These are phyloP conservation scores for Lentinula sp. DNA, from an alignment of 768 basidiomycete genomes.

Conservation along the genomic window DNA sequence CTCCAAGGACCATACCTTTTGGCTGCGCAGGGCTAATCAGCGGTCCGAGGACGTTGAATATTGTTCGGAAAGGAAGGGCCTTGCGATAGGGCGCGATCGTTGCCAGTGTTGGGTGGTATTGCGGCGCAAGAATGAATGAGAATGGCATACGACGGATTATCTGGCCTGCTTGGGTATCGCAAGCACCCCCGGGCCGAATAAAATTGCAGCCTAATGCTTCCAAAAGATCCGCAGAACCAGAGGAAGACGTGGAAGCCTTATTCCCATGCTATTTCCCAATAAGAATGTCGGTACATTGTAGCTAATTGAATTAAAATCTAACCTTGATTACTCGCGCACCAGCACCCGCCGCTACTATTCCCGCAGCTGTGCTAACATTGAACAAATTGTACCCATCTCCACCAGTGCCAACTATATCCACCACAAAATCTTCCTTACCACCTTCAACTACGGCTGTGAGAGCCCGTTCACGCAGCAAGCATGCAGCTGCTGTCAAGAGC, in stretches of 20 bases:
- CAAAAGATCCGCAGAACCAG: slow-evolving; percentile 91
- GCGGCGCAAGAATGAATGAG: slow-evolving; percentile 88
- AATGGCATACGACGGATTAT: slow-evolving; percentile 67
- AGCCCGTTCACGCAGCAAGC: slow-evolving; percentile 65
- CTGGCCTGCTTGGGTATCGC: slow-evolving; percentile 28
- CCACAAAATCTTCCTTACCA: slow-evolving; percentile 53
- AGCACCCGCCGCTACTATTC: slow-evolving; percentile 89
- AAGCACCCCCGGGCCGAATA: slow-evolving; percentile 17
- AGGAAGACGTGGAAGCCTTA: slow-evolving; percentile 87
- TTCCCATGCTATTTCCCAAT: slow-evolving; percentile 67
- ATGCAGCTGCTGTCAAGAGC: slow-evolving; percentile 73
- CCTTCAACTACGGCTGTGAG: slow-evolving; percentile 56
- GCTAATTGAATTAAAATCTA: not conserved
- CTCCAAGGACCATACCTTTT: slow-evolving; percentile 85
- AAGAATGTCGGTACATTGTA: slow-evolving; percentile 5
- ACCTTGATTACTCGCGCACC: slow-evolving; percentile 94
- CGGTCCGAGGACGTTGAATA: slow-evolving; percentile 95
- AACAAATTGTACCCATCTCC: slow-evolving; percentile 95
- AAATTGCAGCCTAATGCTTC: slow-evolving; percentile 79
- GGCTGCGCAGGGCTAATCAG: slow-evolving; percentile 89
- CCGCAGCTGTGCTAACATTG: slow-evolving; percentile 95
- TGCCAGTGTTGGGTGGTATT: slow-evolving; percentile 87
- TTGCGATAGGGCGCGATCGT: slow-evolving; percentile 80
- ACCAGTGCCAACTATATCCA: slow-evolving; percentile 88
- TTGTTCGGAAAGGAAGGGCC: slow-evolving; percentile 86